phyloP scores from a whole-genome alignment of 148 eudicot species.

The Fagopyrum tataricum region DNA sequence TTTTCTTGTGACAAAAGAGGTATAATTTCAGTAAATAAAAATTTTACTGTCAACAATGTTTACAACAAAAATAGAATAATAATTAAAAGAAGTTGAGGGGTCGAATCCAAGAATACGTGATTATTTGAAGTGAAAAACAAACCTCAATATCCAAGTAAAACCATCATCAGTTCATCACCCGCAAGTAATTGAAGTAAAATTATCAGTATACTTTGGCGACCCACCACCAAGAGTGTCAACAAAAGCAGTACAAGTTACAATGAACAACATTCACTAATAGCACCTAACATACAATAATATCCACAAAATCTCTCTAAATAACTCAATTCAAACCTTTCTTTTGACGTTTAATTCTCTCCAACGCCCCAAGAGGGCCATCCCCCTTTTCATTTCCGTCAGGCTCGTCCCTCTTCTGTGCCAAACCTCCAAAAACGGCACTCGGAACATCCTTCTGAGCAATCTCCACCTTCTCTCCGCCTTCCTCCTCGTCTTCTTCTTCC shows the following conservation, averaged over 20 bases:
- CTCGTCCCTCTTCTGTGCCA: conserved; percentile 60
- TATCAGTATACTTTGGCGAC: background rate
- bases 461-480: conserved; percentile 43
- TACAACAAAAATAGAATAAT: too few relatives aligned
- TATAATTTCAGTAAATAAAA: too few relatives aligned
- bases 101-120: too few relatives aligned
- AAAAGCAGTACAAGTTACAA: background rate
- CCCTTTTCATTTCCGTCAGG: conserved; percentile 27
- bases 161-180: too few relatives aligned
- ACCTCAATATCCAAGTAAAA: background rate
- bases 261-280: background rate
- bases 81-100: too few relatives aligned
- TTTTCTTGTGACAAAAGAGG: too few relatives aligned
- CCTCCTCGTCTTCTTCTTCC: conserved; percentile 21
- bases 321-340: conserved; percentile 16
- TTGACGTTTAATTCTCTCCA: conserved; percentile 69
- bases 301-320: background rate
- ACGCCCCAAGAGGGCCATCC: conserved; percentile 60
- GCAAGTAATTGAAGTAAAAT: background rate
- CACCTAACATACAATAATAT: background rate
- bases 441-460: conserved; percentile 82
- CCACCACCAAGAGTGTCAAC: background rate
- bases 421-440: conserved; percentile 75
- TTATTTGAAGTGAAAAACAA: background rate
- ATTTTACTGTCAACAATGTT: too few relatives aligned